Evolutionary conservation across 2,329 filamentous ascomycete genomes (phyloP), one percentile per base, ranked within the genome.

Genomic region (Colletotrichum liriopes): DNA sequence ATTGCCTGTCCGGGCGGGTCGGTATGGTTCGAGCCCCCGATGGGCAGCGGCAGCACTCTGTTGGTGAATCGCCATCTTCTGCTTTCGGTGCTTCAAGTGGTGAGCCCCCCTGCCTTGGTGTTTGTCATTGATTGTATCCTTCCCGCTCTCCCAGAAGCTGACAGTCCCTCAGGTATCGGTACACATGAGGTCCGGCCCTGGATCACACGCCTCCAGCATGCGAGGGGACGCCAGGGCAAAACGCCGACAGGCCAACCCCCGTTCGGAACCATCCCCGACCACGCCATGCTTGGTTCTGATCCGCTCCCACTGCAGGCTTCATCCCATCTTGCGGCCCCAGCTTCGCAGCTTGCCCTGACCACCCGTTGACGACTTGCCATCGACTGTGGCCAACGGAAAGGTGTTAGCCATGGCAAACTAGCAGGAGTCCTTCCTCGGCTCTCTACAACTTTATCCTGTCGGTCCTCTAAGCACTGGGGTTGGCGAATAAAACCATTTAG

Each of bases 241-340:
- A 49, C 45, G 60, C 60, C 65, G 47, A 65, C 67, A 55, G 59
- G 69, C 51, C 59, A 65, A 64, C 56, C 70, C 70, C 60, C 65
- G 59, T 70, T 72, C 70, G 70, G 70, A 70, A 72, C 47, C 65
- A 47, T 60, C 68, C 60, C 65, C 65, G 65, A 65, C 54, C 59
- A 54, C 65, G 60, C 59, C 47, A 65, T 65, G 66, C 59, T 64
- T 70, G 65, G 45, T 54, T 55, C 45, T 72, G 69, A 55, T 64
- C 65, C 69, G 52, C 52, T 60, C 29, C 32, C n/a, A 54, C 60
- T 55, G 65, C 69, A 72, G 47, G 65, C 65, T 72, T 70, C 60
- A 65, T 72, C 70, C 70, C 70, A 70, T 72, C 65, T 72, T 59
- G 47, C 60, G 65, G 54, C 65, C 70, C 70, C 52, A 64, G 60